These are phyloP conservation scores for Diophrys appendiculata DNA, from an alignment of 73 alveolate species.

Conservation along the genomic window DNA sequence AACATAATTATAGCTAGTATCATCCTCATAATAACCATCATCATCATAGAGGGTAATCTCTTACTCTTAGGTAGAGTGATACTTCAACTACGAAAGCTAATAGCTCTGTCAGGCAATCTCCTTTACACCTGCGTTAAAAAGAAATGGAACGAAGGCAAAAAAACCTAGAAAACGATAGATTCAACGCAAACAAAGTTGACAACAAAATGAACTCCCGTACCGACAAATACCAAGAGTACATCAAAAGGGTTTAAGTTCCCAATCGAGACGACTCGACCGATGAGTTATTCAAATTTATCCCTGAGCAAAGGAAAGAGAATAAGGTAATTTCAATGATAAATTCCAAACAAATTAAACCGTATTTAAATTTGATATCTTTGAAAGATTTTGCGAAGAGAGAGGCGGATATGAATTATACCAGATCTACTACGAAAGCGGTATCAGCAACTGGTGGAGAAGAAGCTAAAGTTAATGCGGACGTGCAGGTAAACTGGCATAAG, in stretches of 20 bases:
- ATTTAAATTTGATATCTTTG: background rate
- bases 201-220: background rate
- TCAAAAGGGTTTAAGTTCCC: background rate
- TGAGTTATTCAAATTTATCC: background rate
- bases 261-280: background rate
- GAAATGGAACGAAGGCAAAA: background rate
- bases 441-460: background rate
- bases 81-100: background rate
- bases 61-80: no score
- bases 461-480: background rate
- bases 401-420: background rate
- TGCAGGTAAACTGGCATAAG: background rate
- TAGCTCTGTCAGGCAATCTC: background rate
- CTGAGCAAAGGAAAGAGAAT: background rate
- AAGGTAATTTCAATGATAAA: conserved; percentile 4
- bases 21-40: no score
- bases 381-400: background rate
- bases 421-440: background rate
- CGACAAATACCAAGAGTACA: background rate
- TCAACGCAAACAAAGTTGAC: background rate
- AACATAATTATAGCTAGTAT: no score
- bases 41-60: no score
- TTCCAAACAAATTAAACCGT: background rate
- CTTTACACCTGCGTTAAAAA: background rate
- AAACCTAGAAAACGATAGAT: background rate